Base-by-base conservation (phyloP, 2,329 filamentous ascomycete genomes). In the Cladosporium sp. region DNA sequence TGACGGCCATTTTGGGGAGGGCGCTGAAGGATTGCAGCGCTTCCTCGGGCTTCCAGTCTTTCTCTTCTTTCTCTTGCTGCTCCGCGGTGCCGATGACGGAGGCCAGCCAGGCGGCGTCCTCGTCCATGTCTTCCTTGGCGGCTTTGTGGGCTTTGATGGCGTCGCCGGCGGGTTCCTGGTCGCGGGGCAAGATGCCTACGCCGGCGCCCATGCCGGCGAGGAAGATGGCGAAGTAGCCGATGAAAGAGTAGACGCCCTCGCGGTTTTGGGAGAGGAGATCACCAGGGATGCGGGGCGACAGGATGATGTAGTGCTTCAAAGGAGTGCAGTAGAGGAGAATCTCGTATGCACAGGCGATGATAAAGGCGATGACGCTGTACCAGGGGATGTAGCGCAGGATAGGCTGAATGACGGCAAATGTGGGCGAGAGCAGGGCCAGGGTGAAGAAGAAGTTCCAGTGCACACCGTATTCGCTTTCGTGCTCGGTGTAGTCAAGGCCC, bases 371-470 rank as follows among this genome's bases (percentile, higher is more conserved):
- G 1, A 80, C 74, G 13, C 89, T 85, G 62, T 89, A 92, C 1
- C 87, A 92, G 3, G 87, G 86, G 3, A 95, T 70, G 49, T 86
- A 63, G 13, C 77, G 74, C 51, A 92, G 79, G 0, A 84, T 72
- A 1, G 85, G 79, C 65, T 94, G 88, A 53, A 92, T 88, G 0
- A 93, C 67, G 22, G 92, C 90, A 46, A 95, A 83, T 61, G 95
- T 95, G 0, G 91, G 91, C 0, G 92, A 89, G 19, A 98, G 72
- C 41, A 96, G 79, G 5, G 84, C 91, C 8, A 98, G 76, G 0
- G 93, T 98, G 71, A 97, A 97, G 77, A 98, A 98, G 69, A 98
- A 98, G 69, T 98, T 98, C 93, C 93, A 98, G 69, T 98, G 93
- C 8, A 98, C 88, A 38, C 93, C 93, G 64, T 98, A 98, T 66